Conservation (phyloP, 2,329 filamentous ascomycete species). For the Septoria petroselini region DNA sequence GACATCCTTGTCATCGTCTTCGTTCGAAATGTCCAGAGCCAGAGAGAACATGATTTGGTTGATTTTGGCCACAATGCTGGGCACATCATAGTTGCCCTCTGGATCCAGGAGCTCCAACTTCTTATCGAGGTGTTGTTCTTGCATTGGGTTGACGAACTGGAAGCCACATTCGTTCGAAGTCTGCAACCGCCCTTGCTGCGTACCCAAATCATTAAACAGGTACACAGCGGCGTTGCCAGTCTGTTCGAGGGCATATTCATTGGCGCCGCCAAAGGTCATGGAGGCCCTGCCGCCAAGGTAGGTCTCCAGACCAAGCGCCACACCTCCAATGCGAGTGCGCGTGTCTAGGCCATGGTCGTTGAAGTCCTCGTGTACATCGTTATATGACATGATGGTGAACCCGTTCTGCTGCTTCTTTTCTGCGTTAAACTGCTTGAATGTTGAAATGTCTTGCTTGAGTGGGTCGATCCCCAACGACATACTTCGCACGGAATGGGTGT, state of each 20-base stretch:
- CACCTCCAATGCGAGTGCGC: conserved; percentile 18
- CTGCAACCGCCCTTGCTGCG: conserved; percentile 3
- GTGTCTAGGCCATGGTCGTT: conserved; percentile 3
- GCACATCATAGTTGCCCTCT: conserved; percentile 13
- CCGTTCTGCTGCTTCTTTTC: conserved; percentile 17
- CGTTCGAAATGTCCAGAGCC: conserved; percentile 20
- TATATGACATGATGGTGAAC: conserved; percentile 18
- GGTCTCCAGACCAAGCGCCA: conserved; percentile 17
- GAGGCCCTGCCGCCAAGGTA: conserved; percentile 22
- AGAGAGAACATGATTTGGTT: conserved; percentile 29
- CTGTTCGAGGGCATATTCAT: conserved; percentile 15
- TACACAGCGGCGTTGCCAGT: conserved; percentile 19
- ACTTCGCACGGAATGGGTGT: conserved; percentile 14
- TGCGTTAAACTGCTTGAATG: conserved; percentile 16
- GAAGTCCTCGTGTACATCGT: conserved; percentile 17
- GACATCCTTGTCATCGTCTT: conserved; percentile 18
- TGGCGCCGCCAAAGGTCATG: conserved; percentile 12
- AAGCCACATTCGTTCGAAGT: conserved; percentile 20
- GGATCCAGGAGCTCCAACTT: conserved; percentile 8
- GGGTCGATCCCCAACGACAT: conserved; percentile 17
- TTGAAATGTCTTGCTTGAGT: conserved; percentile 10
- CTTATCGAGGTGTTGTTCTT: conserved; percentile 4
- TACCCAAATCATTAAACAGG: conserved; percentile 17
- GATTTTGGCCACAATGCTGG: conserved; percentile 18
- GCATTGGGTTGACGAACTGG: conserved; percentile 19